A percentile compares a stretch with the other conserved stretches of the same genome.
These are phyloP conservation scores for Achaetomium macrosporum DNA, from an alignment of 2,329 filamentous ascomycete species.

Conservation along the genomic window DNA sequence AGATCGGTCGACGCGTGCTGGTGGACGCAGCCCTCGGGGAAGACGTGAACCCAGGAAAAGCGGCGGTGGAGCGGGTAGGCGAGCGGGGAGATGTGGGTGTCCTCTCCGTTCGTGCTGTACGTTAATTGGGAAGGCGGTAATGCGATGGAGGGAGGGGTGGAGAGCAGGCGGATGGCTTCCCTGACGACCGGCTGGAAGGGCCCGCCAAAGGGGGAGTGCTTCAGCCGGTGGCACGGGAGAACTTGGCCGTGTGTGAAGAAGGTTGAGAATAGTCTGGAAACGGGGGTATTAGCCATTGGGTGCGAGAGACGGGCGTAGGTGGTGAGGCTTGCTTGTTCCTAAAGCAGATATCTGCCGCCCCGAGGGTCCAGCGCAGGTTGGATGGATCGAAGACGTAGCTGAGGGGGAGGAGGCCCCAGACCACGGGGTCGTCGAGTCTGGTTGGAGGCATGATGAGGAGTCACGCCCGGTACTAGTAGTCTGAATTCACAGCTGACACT, in stretches of 20 bases:
- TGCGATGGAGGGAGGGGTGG: conserved; percentile 45
- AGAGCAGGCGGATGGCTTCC: conserved; percentile 79
- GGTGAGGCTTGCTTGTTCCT: conserved; percentile 59
- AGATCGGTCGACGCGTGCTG: conserved; percentile 73
- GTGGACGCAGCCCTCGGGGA: conserved; percentile 91
- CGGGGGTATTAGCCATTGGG: neutral
- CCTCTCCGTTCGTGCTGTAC: conserved; percentile 61
- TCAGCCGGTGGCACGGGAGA: conserved; percentile 76
- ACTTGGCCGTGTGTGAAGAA: conserved; percentile 92
- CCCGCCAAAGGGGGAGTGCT: conserved; percentile 74
- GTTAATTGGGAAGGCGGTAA: conserved; percentile 43
- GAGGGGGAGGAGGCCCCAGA: conserved; percentile 84
- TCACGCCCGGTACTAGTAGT: neutral
- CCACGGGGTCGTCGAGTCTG: conserved; percentile 87
- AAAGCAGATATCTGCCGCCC: conserved; percentile 94
- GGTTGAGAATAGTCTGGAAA: conserved; percentile 54
- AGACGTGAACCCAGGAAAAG: conserved; percentile 87
- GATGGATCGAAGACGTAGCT: conserved; percentile 64
- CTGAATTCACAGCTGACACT: conserved; percentile 8
- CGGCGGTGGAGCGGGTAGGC: conserved; percentile 59
- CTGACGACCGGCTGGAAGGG: conserved; percentile 85
- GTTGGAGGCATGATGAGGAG: neutral
- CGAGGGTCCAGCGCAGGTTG: conserved; percentile 82
- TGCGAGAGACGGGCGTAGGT: neutral
- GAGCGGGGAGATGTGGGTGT: conserved; percentile 65